Evolutionary conservation across 23 red algal genomes (phyloP).

Genomic region (Chondrus crispus): DNA sequence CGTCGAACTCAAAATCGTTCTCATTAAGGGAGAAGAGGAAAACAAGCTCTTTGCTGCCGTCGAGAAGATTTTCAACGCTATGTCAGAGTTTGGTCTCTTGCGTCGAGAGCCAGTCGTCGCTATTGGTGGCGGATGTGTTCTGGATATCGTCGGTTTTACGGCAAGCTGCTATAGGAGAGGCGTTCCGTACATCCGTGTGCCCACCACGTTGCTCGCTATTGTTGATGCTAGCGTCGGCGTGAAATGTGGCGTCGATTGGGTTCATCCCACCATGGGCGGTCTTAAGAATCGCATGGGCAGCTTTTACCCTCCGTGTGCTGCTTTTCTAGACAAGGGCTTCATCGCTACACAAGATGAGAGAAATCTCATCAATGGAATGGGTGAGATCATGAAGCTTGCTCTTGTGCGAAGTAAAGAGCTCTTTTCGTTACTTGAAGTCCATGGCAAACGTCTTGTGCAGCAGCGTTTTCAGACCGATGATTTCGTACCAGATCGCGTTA

Average conservation of each 20-base stretch:
- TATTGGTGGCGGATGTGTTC: constrained; percentile 87
- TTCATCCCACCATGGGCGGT: constrained; percentile 40
- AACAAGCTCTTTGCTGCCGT: constrained; percentile 80
- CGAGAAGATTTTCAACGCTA: constrained; percentile 70
- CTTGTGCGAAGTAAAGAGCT: constrained; percentile 87
- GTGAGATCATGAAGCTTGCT: constrained; percentile 97
- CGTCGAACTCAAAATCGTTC: constrained; percentile 31
- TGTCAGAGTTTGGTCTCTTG: constrained; percentile 82
- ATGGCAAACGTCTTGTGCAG: constrained; percentile 69
- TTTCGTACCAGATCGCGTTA: constrained; percentile 70
- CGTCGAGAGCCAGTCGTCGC: constrained; percentile 93
- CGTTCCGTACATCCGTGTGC: constrained; percentile 92
- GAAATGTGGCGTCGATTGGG: constrained; percentile 94
- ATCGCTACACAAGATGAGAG: constrained; percentile 90
- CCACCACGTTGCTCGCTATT: constrained; percentile 86
- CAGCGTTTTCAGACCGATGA: constrained; percentile 67
- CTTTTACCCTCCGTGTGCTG: constrained; percentile 91
- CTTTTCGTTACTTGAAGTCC: constrained; percentile 79
- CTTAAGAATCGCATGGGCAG: constrained; percentile 98
- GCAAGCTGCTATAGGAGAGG: constrained; percentile 84
- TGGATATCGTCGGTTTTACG: constrained; percentile 86
- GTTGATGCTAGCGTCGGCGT: constrained; percentile 93
- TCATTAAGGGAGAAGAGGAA: constrained; percentile 85
- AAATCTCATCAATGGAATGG: constrained; percentile 91
- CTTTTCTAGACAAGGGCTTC: constrained; percentile 85